A percentile compares a stretch with the other conserved stretches of the same genome.
Evolutionary conservation across 202 grass and related monocot genomes (phyloP).

Genomic region (Elaeis oleifera): DNA sequence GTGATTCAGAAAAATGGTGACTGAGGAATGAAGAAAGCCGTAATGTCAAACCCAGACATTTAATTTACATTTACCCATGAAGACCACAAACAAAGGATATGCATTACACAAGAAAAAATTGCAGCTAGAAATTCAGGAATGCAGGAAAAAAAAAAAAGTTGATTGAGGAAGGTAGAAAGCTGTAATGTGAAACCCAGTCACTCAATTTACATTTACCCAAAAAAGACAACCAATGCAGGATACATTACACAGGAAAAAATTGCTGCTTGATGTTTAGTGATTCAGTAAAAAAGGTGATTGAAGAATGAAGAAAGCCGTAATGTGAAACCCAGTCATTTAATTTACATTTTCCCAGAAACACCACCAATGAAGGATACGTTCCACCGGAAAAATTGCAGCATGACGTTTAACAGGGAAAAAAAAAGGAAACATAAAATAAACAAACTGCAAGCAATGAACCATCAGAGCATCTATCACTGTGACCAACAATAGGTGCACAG

Average conservation of each 20-base stretch:
- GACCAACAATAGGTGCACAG: constrained; percentile 17
- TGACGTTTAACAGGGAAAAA: constrained; percentile 16
- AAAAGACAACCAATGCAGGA: constrained; percentile 23
- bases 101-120: constrained; percentile 54
- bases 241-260: constrained; percentile 55
- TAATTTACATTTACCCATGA: constrained; percentile 12
- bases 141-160: too few species aligned
- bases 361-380: constrained; percentile 59
- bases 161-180: background rate
- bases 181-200: constrained; percentile 1
- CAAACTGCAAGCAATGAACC: constrained; percentile 18
- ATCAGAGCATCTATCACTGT: constrained; percentile 10
- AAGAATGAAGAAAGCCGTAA: background rate
- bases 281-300: too few species aligned
- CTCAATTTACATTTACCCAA: constrained; percentile 5
- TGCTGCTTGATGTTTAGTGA: constrained; percentile 17
- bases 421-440: constrained; percentile 1
- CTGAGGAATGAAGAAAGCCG: background rate
- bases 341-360: constrained; percentile 26
- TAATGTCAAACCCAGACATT: background rate
- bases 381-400: constrained; percentile 26
- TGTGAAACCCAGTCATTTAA: background rate
- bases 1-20: too few species aligned
- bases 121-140: constrained; percentile 13
- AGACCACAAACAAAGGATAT: constrained; percentile 59